Evolutionary conservation across 208 protist genomes (phyloP), one percentile per base, ranked within the genome.

Genomic region (Crithidia bombi): DNA sequence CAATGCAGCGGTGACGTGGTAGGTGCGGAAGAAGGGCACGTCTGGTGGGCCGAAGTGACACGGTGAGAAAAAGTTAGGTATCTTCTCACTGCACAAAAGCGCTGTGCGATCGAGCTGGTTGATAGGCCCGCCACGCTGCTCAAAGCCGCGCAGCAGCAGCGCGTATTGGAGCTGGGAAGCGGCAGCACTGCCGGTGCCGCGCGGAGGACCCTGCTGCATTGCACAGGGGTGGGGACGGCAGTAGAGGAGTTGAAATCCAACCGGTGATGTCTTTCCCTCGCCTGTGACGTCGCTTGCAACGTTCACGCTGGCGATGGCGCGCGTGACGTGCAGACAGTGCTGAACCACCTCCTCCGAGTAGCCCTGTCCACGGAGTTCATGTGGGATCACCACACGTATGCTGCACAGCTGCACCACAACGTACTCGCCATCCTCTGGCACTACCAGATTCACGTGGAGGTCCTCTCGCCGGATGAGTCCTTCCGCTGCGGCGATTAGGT

Each of bases 11-110:
- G 63, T 56, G 38, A 89, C 85, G 74, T 96, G 82, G 57, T 87
- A 92, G 32, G 74, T 83, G 58, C 82, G 82, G 61, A 93, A 91
- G 30, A 75, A 75, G 28, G 67, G 75, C 10, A 77, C 79, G n/a
- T 23, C 38, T 0, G 69, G 23, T 4, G 67, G 52, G 6, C 90
- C 90, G 79, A 95, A 95, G 74, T 89, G 80, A 25, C 44, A 46
- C 12, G 87, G 81, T 9, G 78, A 63, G 62, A 89, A 95, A 64
- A 82, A 95, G 65, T 95, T 95, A 11, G 87, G 85, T 32, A 95
- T 77, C 25, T 38, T 44, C 36, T 59, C 25, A 38, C 83, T 52
- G 32, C 56, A 68, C 38, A 23, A 17, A 38, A 81, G 68, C 14
- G 77, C 73, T 28, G 65, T 62, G 15, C 52, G 54, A 21, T 94